Evolutionary conservation across 495 filamentous ascomycete genomes (phyloP), one percentile per base, ranked within the genome.

Genomic region (Lasiosphaeria miniovina): DNA sequence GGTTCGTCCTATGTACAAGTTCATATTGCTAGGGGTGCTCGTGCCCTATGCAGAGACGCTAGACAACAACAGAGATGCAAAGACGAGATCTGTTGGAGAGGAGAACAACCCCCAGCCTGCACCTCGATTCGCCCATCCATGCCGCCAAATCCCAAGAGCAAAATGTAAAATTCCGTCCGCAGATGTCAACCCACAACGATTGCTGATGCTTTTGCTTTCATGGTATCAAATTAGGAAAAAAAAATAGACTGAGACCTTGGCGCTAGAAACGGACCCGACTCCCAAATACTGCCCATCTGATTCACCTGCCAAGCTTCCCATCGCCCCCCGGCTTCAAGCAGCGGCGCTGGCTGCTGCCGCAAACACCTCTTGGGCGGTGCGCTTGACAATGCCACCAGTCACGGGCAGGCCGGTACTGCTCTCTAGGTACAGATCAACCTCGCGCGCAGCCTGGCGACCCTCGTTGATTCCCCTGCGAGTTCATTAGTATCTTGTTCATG

Each of bases 391-490:
- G 67, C 94, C 94, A 64, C 94, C 94, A 10, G 93, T 96, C 58
- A 96, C 90, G 8, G 94, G 95, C 33, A 99, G 82, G 65, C 81
- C 82, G 49, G 91, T 93, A 66, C 85, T 87, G 59, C 86, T 82
- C 75, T 88, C 89, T 55, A 99, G 89, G 80, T 85, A 95, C 52
- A 90, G 71, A 71, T 99, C 94, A 53, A 98, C 90, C 74, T 99
- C 93, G 58, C 95, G 90, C 67, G 94, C 94, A 52, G 88, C 87
- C 76, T 92, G 89, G 64, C 94, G 89, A 69, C 94, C 94, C 80
- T 99, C 94, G 71, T 99, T 99, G 82, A 99, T 99, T 75, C 93
- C 94, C 90, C 89, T 91, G 59, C n/a, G 36, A 59, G 33, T 54
- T 46, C 54, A 59, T 79, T 71, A 77, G 74, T 32, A 58, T 59